Evolutionary conservation across 768 basidiomycete genomes (phyloP).

Genomic region (Lactarius evosmus): DNA sequence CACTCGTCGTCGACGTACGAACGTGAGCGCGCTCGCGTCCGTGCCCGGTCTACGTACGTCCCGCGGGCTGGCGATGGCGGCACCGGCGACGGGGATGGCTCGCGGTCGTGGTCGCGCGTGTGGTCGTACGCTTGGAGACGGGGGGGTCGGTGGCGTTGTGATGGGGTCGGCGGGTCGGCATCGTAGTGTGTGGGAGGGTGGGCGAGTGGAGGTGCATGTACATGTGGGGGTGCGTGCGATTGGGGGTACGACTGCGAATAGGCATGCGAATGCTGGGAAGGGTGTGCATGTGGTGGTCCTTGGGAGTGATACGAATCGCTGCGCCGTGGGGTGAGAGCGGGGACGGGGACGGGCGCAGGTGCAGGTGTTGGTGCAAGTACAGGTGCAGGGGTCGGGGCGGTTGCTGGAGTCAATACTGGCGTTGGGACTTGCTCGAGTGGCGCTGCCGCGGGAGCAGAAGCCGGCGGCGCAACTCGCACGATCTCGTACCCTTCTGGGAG

Average conservation of each 20-base stretch:
- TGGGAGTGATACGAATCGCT: constrained; percentile 11
- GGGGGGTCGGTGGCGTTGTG: neutral
- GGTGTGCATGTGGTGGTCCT: neutral
- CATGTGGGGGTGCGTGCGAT: neutral
- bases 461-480: neutral
- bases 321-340: neutral
- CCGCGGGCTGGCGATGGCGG: neutral
- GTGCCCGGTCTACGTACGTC: neutral
- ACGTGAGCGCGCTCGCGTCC: neutral
- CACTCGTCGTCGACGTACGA: neutral
- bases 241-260: neutral
- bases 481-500: neutral
- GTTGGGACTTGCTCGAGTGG: neutral
- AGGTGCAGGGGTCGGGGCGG: neutral
- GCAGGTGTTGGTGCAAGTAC: neutral
- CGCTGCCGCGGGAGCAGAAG: neutral
- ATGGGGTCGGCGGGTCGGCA: neutral
- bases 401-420: neutral
- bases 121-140: constrained; percentile 3
- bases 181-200: neutral
- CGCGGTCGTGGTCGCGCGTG: neutral
- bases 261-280: neutral
- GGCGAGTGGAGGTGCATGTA: neutral
- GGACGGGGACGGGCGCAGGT: neutral
- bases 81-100: neutral